These are phyloP conservation scores for Saturnispora quitensis DNA, from an alignment of 805 yeast species.

Conservation along the genomic window DNA sequence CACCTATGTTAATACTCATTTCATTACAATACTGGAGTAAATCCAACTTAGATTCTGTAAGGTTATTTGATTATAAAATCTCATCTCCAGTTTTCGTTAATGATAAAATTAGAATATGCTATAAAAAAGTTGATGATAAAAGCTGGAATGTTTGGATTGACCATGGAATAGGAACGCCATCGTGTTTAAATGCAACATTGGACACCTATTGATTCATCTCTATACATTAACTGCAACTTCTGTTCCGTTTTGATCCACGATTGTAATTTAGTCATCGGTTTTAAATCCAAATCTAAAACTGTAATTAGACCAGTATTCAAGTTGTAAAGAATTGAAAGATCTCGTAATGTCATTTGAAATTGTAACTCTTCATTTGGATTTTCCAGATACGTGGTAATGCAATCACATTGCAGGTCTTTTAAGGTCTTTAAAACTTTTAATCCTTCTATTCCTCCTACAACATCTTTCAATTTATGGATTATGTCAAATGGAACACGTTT, in stretches of 20 bases:
- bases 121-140: slow-evolving; percentile 5
- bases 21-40: slow-evolving; percentile 38
- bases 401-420: slow-evolving; percentile 32
- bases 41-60: background rate
- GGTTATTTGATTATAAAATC: slow-evolving; percentile 39
- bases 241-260: slow-evolving; percentile 33
- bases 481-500: background rate
- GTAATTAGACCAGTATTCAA: slow-evolving; percentile 22
- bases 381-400: slow-evolving; percentile 25
- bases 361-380: slow-evolving; percentile 34
- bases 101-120: slow-evolving; percentile 26
- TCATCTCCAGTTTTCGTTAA: slow-evolving; percentile 40
- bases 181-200: slow-evolving; percentile 16
- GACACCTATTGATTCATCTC: slow-evolving; percentile 1
- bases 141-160: slow-evolving; percentile 24
- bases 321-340: slow-evolving; percentile 40
- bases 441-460: slow-evolving; percentile 6
- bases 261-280: slow-evolving; percentile 33
- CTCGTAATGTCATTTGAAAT: slow-evolving; percentile 43
- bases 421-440: slow-evolving; percentile 12
- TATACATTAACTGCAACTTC: slow-evolving; percentile 10
- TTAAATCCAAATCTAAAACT: slow-evolving; percentile 42
- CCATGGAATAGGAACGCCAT: background rate
- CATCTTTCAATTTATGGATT: background rate
- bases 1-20: slow-evolving; percentile 65